phyloP scores from a whole-genome alignment of 176 grass and related monocot species.

The Ensete glaucum region DNA sequence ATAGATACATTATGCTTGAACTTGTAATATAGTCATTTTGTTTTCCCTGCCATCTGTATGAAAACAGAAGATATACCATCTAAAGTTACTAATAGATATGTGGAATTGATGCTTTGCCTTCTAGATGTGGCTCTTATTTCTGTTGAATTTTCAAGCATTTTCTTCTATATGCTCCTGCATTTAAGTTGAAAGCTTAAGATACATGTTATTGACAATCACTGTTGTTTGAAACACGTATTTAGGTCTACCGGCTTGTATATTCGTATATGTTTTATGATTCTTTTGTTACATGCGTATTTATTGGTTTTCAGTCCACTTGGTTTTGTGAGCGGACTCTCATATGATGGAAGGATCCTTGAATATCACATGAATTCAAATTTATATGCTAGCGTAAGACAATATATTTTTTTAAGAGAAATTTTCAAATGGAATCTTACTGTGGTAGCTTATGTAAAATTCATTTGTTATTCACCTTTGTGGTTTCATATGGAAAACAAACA shows the following conservation, averaged over 20 bases:
- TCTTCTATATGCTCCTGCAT: conserved; percentile 49
- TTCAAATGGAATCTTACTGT: conserved; percentile 2
- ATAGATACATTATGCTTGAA: conserved; percentile 38
- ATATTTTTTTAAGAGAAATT: conserved; percentile 13
- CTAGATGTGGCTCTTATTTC: conserved; percentile 55
- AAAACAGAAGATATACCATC: conserved; percentile 28
- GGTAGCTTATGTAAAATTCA: not conserved
- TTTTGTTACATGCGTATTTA: not conserved
- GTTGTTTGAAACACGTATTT: not conserved
- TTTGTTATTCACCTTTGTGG: conserved; percentile 20
- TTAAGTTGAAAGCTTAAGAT: conserved; percentile 49
- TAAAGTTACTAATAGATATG: conserved; percentile 44
- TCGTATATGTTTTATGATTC: not conserved
- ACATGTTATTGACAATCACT: not conserved
- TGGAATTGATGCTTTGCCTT: conserved; percentile 60
- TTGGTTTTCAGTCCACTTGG: conserved; percentile 31
- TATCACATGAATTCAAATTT: conserved; percentile 38
- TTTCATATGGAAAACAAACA: conserved; percentile 34
- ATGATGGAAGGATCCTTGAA: conserved; percentile 28
- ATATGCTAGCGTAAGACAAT: conserved; percentile 52
- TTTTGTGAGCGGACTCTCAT: conserved; percentile 49
- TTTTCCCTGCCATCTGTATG: conserved; percentile 27
- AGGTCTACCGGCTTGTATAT: not conserved
- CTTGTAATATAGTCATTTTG: conserved; percentile 45
- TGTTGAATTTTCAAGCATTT: conserved; percentile 31